Base-by-base conservation (phyloP, 805 yeast species). In the Hanseniaspora occidentalis region DNA sequence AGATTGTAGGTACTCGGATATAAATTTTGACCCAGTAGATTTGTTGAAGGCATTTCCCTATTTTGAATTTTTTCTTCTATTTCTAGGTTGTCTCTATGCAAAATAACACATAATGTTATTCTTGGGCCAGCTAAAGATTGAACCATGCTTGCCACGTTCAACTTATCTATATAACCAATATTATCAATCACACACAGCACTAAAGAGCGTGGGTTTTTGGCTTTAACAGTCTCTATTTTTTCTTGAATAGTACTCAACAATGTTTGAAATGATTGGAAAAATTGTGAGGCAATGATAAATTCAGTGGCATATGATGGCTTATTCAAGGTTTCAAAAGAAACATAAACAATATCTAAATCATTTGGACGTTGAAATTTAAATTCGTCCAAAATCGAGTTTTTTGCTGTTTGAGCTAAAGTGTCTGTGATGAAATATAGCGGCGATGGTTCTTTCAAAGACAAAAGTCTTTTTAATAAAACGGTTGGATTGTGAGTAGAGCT, bases 341-440 rank as follows among this genome's bases (percentile, higher is more conserved):
- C 58, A 47, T 36, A 41, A 11, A 41, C 23, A 10, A 37, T 23
- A 18, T 41, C 34, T 65, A 81, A 2, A 76, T 53, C 5, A 77
- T 60, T 3, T 61, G 62, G 3, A 59, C 54, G 10, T 50, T 69
- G 65, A 46, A 66, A 57, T 2, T 69, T 57, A 37, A 86, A 66
- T 53, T 85, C 96, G 21, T 61, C 53, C 1, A 83, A 51, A 10
- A 88, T 21, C 20, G 39, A 57, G 36, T 63, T 50, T 23, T 61
- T 49, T 0, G 85, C 74, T 0, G 92, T 73, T 56, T 88, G 96
- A 0, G 70, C 64, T 8, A 85, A 58, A 1, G 82, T 69, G 55
- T 92, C 97, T 7, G 73, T 53, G 3, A 81, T 64, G 4, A 89
- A 65, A 2, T 84, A 57, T 41, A 89, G 72, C 0, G 95, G 94